Conservation (phyloP, 768 basidiomycete species). For the Trametes villosa region DNA sequence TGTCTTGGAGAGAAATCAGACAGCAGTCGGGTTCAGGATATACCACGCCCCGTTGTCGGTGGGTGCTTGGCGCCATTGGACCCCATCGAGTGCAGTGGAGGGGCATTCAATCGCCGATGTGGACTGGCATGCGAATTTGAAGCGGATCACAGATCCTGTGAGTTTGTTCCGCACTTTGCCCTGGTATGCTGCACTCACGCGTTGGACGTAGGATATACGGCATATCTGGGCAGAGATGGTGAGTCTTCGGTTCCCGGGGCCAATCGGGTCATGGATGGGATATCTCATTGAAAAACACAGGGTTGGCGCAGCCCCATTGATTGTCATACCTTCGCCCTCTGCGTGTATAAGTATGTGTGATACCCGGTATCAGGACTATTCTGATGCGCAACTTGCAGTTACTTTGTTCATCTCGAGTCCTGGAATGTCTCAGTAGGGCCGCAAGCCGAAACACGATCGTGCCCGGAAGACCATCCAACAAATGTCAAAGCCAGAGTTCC, state of each 20-base stretch:
- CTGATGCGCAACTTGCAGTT: neutral
- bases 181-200: neutral
- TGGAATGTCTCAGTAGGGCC: neutral
- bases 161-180: neutral
- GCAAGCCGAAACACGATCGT: neutral
- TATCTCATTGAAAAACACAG: neutral
- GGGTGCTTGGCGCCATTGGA: too few species aligned
- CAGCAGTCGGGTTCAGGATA: too few species aligned
- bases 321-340: neutral
- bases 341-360: neutral
- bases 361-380: too few species aligned
- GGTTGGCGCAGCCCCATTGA: constrained; percentile 1
- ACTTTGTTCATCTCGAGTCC: constrained; percentile 3
- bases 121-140: neutral
- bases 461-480: neutral
- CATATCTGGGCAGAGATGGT: constrained; percentile 7
- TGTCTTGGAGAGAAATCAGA: too few species aligned
- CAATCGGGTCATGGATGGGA: neutral
- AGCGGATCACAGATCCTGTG: constrained; percentile 3
- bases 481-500: neutral
- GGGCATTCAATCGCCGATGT: too few species aligned
- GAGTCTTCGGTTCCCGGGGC: neutral
- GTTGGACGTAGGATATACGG: neutral
- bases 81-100: too few species aligned
- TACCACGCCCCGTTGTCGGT: too few species aligned